A percentile compares a stretch with the other conserved stretches of the same genome.
phyloP scores from a whole-genome alignment of 1,284 basidiomycete species.

The Hemileccinum hortonii region DNA sequence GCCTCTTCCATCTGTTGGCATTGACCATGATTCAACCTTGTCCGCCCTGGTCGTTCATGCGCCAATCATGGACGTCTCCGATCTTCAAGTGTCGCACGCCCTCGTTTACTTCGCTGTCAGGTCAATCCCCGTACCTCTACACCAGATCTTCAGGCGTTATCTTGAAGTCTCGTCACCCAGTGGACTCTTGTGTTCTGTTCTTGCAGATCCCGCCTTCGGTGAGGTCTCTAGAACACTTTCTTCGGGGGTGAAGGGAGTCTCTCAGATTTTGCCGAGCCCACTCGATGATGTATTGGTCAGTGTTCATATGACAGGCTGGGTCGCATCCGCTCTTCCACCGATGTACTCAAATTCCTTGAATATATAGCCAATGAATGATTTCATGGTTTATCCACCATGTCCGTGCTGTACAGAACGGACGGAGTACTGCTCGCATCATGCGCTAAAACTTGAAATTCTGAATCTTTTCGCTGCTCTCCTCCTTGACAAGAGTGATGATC shows the following conservation, averaged over 20 bases:
- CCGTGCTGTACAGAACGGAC: conserved; percentile 26
- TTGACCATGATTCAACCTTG: conserved; percentile 51
- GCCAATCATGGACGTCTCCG: conserved; percentile 27
- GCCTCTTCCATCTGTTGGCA: conserved; percentile 31
- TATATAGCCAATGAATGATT: conserved; percentile 42
- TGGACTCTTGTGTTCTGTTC: conserved; percentile 19
- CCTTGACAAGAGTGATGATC: conserved; percentile 21
- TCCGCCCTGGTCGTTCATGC: conserved; percentile 43
- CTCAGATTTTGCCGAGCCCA: conserved; percentile 4
- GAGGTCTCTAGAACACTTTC: conserved; percentile 15
- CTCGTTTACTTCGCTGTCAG: conserved; percentile 45
- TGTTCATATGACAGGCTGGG: conserved; percentile 19
- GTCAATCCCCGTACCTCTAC: conserved; percentile 35
- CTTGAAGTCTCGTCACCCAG: conserved; percentile 19
- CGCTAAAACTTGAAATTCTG: conserved; percentile 32
- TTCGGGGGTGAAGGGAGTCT: conserved; percentile 12
- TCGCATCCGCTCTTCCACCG: conserved; percentile 10
- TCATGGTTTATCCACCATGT: conserved; percentile 38
- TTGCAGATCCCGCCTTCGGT: conserved; percentile 19
- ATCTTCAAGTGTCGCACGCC: conserved; percentile 22
- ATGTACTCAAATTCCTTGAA: conserved; percentile 33
- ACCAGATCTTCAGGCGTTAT: conserved; percentile 39
- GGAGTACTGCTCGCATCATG: conserved; percentile 22
- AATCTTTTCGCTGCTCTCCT: conserved; percentile 29
- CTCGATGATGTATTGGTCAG: conserved; percentile 29